phyloP scores from a whole-genome alignment of 805 yeast genomes.

The Candida nitratophila region DNA sequence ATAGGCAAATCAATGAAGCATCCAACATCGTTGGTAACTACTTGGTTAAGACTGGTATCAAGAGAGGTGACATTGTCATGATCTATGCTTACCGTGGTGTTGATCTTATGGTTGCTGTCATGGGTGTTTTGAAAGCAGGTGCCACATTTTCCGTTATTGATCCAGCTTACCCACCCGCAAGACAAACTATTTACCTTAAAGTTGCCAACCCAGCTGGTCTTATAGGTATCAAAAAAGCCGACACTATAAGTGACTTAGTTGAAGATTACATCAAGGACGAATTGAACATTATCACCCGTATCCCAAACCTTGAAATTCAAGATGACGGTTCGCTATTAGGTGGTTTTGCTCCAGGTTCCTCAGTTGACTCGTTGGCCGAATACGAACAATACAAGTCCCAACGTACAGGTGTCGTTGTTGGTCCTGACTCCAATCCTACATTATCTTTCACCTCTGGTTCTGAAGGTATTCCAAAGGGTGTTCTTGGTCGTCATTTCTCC shows the following conservation, averaged over 20 bases:
- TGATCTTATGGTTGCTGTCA: conserved; percentile 90
- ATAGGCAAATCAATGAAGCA: conserved; percentile 84
- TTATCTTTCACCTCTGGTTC: conserved; percentile 95
- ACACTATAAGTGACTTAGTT: conserved; percentile 69
- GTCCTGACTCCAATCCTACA: conserved; percentile 97
- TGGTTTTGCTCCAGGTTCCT: conserved; percentile 27
- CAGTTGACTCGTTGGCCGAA: conserved; percentile 42
- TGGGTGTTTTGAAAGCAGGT: conserved; percentile 98
- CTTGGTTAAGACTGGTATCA: conserved; percentile 71
- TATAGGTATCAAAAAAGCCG: conserved; percentile 87
- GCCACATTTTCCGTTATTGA: conserved; percentile 98
- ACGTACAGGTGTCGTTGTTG: conserved; percentile 85
- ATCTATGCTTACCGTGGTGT: conserved; percentile 97
- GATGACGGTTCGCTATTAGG: conserved; percentile 71
- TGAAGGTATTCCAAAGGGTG: conserved; percentile 99
- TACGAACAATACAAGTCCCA: conserved; percentile 40
- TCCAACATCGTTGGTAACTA: conserved; percentile 92
- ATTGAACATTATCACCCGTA: conserved; percentile 60
- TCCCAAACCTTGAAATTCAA: conserved; percentile 71
- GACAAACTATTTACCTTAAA: conserved; percentile 87
- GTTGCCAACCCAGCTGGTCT: conserved; percentile 93
- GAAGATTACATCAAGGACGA: conserved; percentile 70
- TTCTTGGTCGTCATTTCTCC: conserved; percentile 94
- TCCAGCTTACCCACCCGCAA: conserved; percentile 98
- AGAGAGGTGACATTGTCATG: conserved; percentile 93